These are phyloP conservation scores for Colletotrichum siamense DNA, from an alignment of 2,329 filamentous ascomycete species.

Conservation along the genomic window DNA sequence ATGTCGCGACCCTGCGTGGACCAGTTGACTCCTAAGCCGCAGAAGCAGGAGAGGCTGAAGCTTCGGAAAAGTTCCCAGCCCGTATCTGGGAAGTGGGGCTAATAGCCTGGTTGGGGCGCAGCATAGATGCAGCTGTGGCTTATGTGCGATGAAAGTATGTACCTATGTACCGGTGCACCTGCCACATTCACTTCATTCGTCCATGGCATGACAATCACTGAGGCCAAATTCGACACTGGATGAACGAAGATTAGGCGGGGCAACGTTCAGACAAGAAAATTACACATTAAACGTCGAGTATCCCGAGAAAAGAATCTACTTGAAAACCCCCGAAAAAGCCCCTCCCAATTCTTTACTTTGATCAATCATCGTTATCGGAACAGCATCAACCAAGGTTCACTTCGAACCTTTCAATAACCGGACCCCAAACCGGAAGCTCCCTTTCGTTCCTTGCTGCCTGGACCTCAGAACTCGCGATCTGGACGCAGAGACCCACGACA, in stretches of 20 bases:
- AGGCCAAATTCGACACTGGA: background rate
- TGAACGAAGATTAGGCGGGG: background rate
- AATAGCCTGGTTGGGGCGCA: background rate
- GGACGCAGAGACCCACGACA: constrained; percentile 39
- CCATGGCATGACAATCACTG: background rate
- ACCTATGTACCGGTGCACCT: background rate
- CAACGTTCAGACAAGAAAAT: background rate
- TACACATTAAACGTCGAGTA: background rate
- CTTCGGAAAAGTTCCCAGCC: constrained; percentile 19
- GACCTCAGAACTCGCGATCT: constrained; percentile 43
- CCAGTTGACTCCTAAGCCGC: background rate
- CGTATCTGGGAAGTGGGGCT: constrained; percentile 18
- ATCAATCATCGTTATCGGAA: background rate
- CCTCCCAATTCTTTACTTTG: background rate
- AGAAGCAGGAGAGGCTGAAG: constrained; percentile 10
- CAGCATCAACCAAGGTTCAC: background rate
- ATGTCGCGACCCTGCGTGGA: background rate
- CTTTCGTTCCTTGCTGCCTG: constrained; percentile 34
- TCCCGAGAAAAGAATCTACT: background rate
- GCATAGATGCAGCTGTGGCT: background rate
- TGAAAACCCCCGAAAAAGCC: background rate
- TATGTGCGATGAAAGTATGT: background rate
- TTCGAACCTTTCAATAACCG: constrained; percentile 23
- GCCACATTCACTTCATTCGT: background rate
- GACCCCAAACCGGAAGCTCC: constrained; percentile 44